phyloP scores from a whole-genome alignment of 179 eudicot genomes.

The Beta corolliflora region DNA sequence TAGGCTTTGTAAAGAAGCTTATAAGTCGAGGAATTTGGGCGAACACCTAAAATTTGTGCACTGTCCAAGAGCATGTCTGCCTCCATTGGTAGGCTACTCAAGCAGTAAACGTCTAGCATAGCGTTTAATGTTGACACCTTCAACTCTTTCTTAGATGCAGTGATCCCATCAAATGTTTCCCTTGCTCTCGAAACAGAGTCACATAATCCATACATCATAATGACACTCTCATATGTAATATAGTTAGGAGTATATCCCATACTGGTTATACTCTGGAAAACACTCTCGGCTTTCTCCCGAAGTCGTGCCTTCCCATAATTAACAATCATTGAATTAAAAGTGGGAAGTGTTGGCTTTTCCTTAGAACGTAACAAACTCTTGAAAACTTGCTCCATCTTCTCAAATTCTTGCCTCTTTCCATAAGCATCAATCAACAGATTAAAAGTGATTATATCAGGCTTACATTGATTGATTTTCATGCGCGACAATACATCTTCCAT shows the following conservation, averaged over 20 bases:
- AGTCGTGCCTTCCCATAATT: conserved; percentile 93
- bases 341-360: conserved; percentile 81
- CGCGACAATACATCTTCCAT: conserved; percentile 76
- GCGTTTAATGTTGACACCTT: conserved; percentile 81
- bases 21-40: conserved; percentile 67
- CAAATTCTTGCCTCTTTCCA: conserved; percentile 90
- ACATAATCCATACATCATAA: conserved; percentile 84
- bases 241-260: conserved; percentile 77
- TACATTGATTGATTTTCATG: conserved; percentile 75
- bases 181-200: conserved; percentile 76
- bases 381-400: conserved; percentile 95
- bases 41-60: conserved; percentile 41
- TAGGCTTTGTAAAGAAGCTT: conserved; percentile 92
- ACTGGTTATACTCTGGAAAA: conserved; percentile 57
- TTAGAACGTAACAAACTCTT: conserved; percentile 86
- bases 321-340: conserved; percentile 90
- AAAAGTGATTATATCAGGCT: conserved; percentile 81
- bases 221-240: conserved; percentile 79
- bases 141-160: conserved; percentile 54
- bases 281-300: conserved; percentile 78
- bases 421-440: conserved; percentile 89
- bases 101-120: conserved; percentile 92
- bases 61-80: conserved; percentile 70
- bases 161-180: conserved; percentile 60
- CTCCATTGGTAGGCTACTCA: conserved; percentile 70